Percentiles rank a stretch among this genome's conserved stretches.
Conservation (phyloP, 2,329 filamentous ascomycete species). For the Nemania sp. region DNA sequence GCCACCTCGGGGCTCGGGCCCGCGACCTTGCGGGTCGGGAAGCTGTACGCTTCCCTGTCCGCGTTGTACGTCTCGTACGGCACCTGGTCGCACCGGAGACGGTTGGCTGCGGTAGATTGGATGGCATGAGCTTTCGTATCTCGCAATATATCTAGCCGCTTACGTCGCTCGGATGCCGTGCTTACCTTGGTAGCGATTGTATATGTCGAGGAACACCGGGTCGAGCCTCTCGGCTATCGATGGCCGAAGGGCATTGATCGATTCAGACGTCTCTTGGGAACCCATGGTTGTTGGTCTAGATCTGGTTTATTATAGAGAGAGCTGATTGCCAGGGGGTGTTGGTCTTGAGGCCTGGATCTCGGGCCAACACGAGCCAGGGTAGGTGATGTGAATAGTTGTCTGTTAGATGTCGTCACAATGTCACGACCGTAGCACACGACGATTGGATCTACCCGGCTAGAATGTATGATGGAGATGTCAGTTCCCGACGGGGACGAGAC, state of each 20-base stretch:
- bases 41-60: slow-evolving; percentile 34
- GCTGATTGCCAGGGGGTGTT: too few relatives aligned
- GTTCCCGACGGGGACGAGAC: neutral
- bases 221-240: slow-evolving; percentile 52
- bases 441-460: neutral
- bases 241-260: slow-evolving; percentile 53
- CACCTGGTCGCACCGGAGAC: slow-evolving; percentile 37
- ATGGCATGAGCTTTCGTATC: slow-evolving; percentile 31
- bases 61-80: slow-evolving; percentile 36
- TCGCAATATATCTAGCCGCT: neutral
- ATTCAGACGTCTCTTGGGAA: slow-evolving; percentile 28
- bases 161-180: slow-evolving; percentile 22
- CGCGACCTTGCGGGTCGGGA: slow-evolving; percentile 32
- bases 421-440: neutral
- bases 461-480: neutral
- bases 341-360: too few relatives aligned
- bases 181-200: slow-evolving; percentile 44
- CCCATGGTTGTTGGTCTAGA: slow-evolving; percentile 29
- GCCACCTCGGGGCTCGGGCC: slow-evolving; percentile 29
- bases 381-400: neutral
- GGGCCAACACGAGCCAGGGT: too few relatives aligned
- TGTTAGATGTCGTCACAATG: slow-evolving; percentile 17
- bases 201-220: slow-evolving; percentile 52
- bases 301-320: neutral
- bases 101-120: slow-evolving; percentile 32